These are phyloP conservation scores for Venturia aucupariae DNA, from an alignment of 2,329 filamentous ascomycete genomes.

Conservation along the genomic window DNA sequence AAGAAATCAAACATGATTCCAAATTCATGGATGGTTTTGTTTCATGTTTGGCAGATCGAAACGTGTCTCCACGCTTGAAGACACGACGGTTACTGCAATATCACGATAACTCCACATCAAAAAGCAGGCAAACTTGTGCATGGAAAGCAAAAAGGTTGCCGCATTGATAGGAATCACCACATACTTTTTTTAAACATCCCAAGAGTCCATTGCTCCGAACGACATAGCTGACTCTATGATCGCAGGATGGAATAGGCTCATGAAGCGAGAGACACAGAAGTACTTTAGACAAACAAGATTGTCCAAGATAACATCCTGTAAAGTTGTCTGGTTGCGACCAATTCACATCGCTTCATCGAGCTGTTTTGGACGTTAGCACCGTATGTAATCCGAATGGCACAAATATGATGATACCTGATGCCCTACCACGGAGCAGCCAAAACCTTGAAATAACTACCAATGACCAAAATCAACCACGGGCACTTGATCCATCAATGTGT, in stretches of 20 bases:
- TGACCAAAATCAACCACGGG: not conserved
- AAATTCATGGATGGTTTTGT: not conserved
- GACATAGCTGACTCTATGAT: not conserved
- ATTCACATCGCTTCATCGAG: not conserved
- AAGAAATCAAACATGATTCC: not conserved
- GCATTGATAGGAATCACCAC: not conserved
- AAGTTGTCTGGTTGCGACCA: not conserved
- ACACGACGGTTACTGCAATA: not conserved
- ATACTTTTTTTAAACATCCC: not conserved
- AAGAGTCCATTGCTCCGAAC: not conserved
- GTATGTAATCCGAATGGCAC: not conserved
- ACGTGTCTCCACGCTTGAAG: not conserved
- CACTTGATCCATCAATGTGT: not conserved
- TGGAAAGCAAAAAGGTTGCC: too few species aligned
- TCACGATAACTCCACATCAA: not conserved
- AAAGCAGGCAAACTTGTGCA: not conserved
- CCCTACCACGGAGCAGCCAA: not conserved
- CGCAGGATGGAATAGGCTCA: not conserved
- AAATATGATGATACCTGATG: not conserved
- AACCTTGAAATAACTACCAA: not conserved
- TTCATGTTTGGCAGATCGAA: not conserved
- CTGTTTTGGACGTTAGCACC: not conserved
- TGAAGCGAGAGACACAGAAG: not conserved
- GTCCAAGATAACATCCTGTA: not conserved
- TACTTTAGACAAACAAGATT: not conserved